Evolutionary conservation across 495 filamentous ascomycete genomes (phyloP), one percentile per base, ranked within the genome.

Genomic region (Clavariopsis aquatica): DNA sequence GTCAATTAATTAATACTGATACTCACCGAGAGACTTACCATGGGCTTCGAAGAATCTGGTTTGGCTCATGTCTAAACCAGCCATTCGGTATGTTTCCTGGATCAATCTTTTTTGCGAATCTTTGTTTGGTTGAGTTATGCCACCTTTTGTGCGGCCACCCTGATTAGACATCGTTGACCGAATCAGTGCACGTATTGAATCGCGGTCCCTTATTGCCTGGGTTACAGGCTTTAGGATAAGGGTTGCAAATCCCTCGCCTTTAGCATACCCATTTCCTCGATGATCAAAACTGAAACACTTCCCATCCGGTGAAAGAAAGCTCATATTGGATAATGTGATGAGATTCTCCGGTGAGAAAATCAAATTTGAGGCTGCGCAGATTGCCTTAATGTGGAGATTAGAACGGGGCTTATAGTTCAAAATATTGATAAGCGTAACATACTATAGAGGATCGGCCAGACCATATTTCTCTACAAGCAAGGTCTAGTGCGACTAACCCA

Each of bases 121-220:
- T 24, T 23, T 20, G 36, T 31, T 64, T 8, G 66, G 66, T n/a
- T 53, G 61, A 7, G 66, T 64, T n/a, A 69, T 69, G 23, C 55
- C 76, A 13, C 31, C 31, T 3, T 24, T 4, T 3, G 72, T 81
- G 10, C 69, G 60, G 0, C 80, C 81, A 59, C 81, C 79, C 41
- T 77, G 72, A 57, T 82, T 82, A 5, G 70, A 57, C 10, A 69
- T 75, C 0, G 75, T 77, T 0, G 57, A 76, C 3, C 81, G 73
- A 46, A 83, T 78, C 2, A 82, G 54, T 13, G 78, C 76, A 17
- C 75, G 71, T 20, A 82, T 76, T 49, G 72, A 13, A 36, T 79
- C 76, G n/a, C n/a, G n/a, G n/a, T n/a, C n/a, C n/a, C n/a, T n/a
- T n/a, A n/a, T n/a, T 23, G 72, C 67, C 6, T 26, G 62, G 0